phyloP scores from a whole-genome alignment of 176 grass and related monocot species.

The Carex littledalei region DNA sequence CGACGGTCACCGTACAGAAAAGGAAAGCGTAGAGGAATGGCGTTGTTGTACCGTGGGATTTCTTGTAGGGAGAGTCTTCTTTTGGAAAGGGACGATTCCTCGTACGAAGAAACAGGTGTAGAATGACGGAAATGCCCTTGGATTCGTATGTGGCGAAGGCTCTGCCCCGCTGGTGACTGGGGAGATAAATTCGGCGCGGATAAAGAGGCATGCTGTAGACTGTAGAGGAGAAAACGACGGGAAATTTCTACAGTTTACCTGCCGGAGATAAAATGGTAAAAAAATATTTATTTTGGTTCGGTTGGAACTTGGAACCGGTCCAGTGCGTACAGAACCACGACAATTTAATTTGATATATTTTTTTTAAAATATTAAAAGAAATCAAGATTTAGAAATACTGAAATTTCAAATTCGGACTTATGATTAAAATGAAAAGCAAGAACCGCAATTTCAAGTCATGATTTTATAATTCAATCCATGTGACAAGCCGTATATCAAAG shows the following conservation, averaged over 20 bases:
- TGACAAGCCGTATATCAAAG: no score
- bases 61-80: slow-evolving; percentile 14
- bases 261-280: neutral
- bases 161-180: neutral
- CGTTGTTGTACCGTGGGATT: neutral
- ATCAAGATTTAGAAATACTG: no score
- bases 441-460: no score
- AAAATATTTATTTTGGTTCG: no score
- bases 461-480: no score
- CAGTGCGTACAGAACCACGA: no score
- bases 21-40: neutral
- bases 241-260: neutral
- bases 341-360: no score
- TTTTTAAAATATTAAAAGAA: no score
- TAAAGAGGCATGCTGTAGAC: neutral
- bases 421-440: no score
- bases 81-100: slow-evolving; percentile 58
- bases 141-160: neutral
- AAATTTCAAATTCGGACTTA: no score
- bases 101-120: slow-evolving; percentile 24
- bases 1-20: neutral
- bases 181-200: slow-evolving; percentile 4
- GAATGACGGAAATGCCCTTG: slow-evolving; percentile 7
- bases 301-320: neutral
- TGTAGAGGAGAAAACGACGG: neutral